Evolutionary conservation across 345 rosid genomes (phyloP), one percentile per base, ranked within the genome.

Genomic region (Conringia planisiliqua): DNA sequence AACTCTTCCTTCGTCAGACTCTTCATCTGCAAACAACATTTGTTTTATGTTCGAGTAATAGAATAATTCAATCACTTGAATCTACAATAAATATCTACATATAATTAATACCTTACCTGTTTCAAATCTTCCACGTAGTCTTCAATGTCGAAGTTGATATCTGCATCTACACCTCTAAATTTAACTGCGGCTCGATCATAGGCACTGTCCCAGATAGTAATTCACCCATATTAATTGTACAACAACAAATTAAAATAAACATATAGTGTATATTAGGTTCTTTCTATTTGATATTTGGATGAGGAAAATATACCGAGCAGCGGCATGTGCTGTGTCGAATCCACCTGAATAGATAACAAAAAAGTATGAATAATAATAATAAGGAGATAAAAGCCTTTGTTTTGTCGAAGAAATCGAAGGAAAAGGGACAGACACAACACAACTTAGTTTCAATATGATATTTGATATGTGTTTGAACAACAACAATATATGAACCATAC

Each of bases 261-360:
- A 32, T 6, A 5, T 56, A 32, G 11, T 14, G 13, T 16, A 33
- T 57, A 5, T 2, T 61, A 26, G 52, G 14, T 62, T 48, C 11
- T 27, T 70, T 33, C 16, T 22, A 40, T 8, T n/a, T 57, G 42
- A 66, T 56, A 16, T 13, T n/a, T 35, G 7, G 56, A 43, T 10
- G 29, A 51, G 17, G 9, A 30, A 43, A 62, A 56, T 8, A 62
- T 76, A 92, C 99, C 98, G 90, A 72, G 99, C 99, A 81, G 99
- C 99, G 58, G 97, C 91, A 85, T 87, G 98, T 80, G 99, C 97
- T 12, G 99, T 92, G 91, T 95, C 99, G 76, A 95, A 95, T 82
- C 99, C 99, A 85, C 99, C 99, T 95, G 74, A 33, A 35, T 12
- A 56, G 26, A 24, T 70, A 43, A 59, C 38, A 70, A 38, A 35